Base-by-base conservation (phyloP, 1,284 basidiomycete species). In the Athelia psychrophila region DNA sequence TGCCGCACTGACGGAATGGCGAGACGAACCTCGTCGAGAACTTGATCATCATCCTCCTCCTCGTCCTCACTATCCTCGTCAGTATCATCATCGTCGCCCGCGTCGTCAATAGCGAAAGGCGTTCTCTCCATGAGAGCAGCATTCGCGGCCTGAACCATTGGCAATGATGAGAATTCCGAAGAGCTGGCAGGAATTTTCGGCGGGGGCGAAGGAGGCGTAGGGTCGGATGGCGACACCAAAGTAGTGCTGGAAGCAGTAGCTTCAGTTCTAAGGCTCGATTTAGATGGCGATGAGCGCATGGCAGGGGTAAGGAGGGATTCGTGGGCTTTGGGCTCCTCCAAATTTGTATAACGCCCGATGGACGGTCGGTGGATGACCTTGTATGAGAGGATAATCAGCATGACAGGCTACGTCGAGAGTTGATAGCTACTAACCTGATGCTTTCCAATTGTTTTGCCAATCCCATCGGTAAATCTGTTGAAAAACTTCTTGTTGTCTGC, bases 71-170 rank as follows among this genome's bases (percentile, higher is more conserved):
- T 77, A 2, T 81, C 80, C 12, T 85, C 84, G 16, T 83, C 86
- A 46, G 85, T 83, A 20, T 86, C 88, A 44, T 91, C 88, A 15
- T 87, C 89, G 58, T 93, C 91, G 51, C 85, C 87, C 3, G 87
- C 91, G 66, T 94, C 91, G 64, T 98, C 95, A 59, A 97, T 96
- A 2, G 93, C 93, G 67, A 97, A 98, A 56, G 89, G 87, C 33
- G 91, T 93, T 47, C 95, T 76, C 64, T 95, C 90, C 85, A 95
- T 87, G 44, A 95, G 76, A 9, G 90, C 90, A 47, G 89, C 86
- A 54, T 86, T 90, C 20, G 90, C 91, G 1, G 86, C 88, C 52
- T 89, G 80, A 44, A 95, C 79, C 70, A 88, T 83, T 32, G 77
- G 75, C 67, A 83, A 73, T 8, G 85, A 79, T 32, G 80, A 79